phyloP scores from a whole-genome alignment of 2,329 filamentous ascomycete species.

The Nemania sp. region DNA sequence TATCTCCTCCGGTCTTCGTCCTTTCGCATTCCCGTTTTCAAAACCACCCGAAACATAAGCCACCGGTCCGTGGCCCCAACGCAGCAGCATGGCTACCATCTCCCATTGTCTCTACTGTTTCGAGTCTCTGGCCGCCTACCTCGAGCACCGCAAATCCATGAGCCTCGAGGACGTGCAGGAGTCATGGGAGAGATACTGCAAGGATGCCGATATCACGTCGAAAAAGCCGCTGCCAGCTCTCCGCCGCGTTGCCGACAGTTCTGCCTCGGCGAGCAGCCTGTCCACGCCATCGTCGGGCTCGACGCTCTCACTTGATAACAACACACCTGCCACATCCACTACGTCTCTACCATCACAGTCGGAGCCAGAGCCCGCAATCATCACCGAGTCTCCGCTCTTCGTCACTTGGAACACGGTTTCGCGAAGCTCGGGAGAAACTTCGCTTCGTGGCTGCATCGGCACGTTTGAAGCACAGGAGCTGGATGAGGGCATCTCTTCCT shows the following conservation, averaged over 20 bases:
- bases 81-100: slow-evolving; percentile 69
- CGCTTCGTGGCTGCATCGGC: slow-evolving; percentile 90
- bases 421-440: slow-evolving; percentile 57
- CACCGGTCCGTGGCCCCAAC: neutral
- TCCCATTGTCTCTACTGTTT: slow-evolving; percentile 94
- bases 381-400: slow-evolving; percentile 73
- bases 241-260: slow-evolving; percentile 30
- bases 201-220: slow-evolving; percentile 24
- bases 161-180: slow-evolving; percentile 70
- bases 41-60: too few species aligned
- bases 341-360: too few species aligned
- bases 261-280: slow-evolving; percentile 35
- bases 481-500: slow-evolving; percentile 71
- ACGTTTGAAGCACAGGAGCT: slow-evolving; percentile 84
- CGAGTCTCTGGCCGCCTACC: slow-evolving; percentile 77
- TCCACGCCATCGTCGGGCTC: slow-evolving; percentile 38
- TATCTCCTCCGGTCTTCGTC: neutral
- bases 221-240: slow-evolving; percentile 40
- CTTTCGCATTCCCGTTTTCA: neutral
- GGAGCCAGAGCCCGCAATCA: slow-evolving; percentile 37
- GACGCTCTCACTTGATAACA: slow-evolving; percentile 42
- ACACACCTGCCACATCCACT: slow-evolving; percentile 50
- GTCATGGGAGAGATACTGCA: slow-evolving; percentile 56
- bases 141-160: slow-evolving; percentile 69
- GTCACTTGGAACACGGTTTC: slow-evolving; percentile 89